Evolutionary conservation across 2,329 filamentous ascomycete genomes (phyloP).

Genomic region (Ophiostoma himal-ulmi): DNA sequence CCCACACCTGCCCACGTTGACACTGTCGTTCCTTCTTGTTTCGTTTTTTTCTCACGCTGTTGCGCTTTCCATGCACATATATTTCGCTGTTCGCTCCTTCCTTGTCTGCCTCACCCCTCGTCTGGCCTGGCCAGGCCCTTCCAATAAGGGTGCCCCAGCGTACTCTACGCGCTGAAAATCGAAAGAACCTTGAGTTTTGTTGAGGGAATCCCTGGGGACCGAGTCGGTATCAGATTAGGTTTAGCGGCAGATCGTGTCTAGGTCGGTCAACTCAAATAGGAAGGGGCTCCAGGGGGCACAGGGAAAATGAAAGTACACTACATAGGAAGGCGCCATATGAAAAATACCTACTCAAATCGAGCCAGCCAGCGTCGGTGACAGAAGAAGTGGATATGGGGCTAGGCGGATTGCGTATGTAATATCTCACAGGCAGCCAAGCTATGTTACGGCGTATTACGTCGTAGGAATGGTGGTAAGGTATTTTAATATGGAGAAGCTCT

Average conservation of each 20-base stretch:
- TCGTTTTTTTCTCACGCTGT: neutral
- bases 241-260: slow-evolving; percentile 29
- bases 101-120: neutral
- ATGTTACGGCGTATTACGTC: neutral
- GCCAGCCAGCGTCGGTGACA: neutral
- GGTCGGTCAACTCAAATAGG: slow-evolving; percentile 26
- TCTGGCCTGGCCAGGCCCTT: neutral
- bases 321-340: neutral
- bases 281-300: slow-evolving; percentile 7
- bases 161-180: neutral
- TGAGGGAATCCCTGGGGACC: neutral
- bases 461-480: neutral
- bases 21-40: neutral
- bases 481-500: neutral
- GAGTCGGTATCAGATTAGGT: slow-evolving; percentile 34
- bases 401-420: neutral
- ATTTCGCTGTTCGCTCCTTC: slow-evolving; percentile 3
- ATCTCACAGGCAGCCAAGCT: slow-evolving; percentile 6
- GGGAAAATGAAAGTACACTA: neutral
- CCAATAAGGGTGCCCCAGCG: neutral
- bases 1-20: slow-evolving; percentile 6
- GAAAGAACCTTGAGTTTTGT: neutral
- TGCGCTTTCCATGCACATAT: neutral
- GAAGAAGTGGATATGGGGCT: slow-evolving; percentile 4
- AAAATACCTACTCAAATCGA: neutral